Percentiles rank a stretch among this genome's conserved stretches.
Evolutionary conservation across 2,329 filamentous ascomycete genomes (phyloP).

Genomic region (Xylariaceae sp.): DNA sequence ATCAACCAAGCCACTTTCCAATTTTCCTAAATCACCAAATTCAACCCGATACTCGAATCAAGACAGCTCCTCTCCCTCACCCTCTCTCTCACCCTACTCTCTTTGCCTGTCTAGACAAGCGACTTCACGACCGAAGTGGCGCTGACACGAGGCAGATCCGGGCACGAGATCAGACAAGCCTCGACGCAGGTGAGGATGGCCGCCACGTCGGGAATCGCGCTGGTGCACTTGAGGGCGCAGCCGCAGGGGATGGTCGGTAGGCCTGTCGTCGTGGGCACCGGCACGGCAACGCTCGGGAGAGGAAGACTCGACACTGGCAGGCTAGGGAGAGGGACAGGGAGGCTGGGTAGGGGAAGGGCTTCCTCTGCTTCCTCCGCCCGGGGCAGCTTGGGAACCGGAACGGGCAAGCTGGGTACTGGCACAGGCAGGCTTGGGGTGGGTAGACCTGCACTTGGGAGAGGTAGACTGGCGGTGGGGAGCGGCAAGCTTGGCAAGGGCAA

Average conservation of each 20-base stretch:
- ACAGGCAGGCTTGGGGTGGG: not conserved
- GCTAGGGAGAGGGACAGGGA: too few species aligned
- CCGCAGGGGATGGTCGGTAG: not conserved
- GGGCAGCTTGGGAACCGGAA: not conserved
- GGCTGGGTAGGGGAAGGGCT: too few species aligned
- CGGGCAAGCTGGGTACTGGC: not conserved
- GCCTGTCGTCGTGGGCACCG: not conserved
- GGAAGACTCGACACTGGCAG: too few species aligned
- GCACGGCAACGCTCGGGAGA: too few species aligned
- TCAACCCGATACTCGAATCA: too few species aligned
- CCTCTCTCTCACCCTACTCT: too few species aligned
- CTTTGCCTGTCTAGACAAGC: not conserved
- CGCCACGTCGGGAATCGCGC: not conserved
- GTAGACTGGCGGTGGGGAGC: not conserved
- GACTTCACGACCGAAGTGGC: not conserved
- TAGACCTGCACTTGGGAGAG: not conserved
- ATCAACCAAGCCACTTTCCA: too few species aligned
- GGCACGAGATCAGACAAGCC: not conserved
- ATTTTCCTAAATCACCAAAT: too few species aligned
- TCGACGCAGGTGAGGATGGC: not conserved
- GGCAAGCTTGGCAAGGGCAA: not conserved
- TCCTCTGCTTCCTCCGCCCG: too few species aligned
- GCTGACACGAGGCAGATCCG: not conserved
- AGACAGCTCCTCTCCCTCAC: too few species aligned
- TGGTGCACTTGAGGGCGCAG: not conserved